Evolutionary conservation across 805 yeast species (phyloP).

Genomic region (Candida wancherniae): DNA sequence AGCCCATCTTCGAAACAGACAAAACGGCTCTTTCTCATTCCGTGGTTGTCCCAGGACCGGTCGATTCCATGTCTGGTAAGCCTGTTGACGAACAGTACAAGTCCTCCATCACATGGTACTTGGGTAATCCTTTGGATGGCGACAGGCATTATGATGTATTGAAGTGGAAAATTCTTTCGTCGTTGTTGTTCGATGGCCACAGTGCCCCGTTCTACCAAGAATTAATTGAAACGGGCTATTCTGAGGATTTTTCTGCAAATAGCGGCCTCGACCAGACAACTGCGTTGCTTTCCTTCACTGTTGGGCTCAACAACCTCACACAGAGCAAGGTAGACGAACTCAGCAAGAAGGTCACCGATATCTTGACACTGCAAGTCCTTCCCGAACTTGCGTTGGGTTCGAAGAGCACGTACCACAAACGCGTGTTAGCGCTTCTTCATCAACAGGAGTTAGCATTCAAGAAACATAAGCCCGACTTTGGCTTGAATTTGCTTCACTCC

Average conservation of each 20-base stretch:
- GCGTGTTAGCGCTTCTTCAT: conserved; percentile 82
- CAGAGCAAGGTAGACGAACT: conserved; percentile 44
- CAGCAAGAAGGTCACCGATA: conserved; percentile 42
- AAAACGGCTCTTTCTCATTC: conserved; percentile 6
- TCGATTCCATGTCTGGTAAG: conserved; percentile 48
- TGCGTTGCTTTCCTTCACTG: conserved; percentile 67
- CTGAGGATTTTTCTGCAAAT: conserved; percentile 81
- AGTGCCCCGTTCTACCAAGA: conserved; percentile 84
- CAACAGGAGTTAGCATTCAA: conserved; percentile 81
- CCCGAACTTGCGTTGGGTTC: conserved; percentile 26
- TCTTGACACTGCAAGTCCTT: conserved; percentile 40
- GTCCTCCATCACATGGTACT: conserved; percentile 82
- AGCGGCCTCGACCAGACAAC: conserved; percentile 84
- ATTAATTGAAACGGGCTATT: conserved; percentile 80
- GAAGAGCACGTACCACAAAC: conserved; percentile 22
- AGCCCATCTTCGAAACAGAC: conserved; percentile 43
- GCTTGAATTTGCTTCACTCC: conserved; percentile 68
- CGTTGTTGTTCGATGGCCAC: conserved; percentile 82
- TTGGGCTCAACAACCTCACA: conserved; percentile 78
- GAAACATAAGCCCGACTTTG: conserved; percentile 87
- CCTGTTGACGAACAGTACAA: conserved; percentile 76
- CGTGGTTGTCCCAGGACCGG: conserved; percentile 57
- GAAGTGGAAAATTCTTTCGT: conserved; percentile 63
- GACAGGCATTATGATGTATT: conserved; percentile 56
- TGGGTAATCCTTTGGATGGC: conserved; percentile 65